These are phyloP conservation scores for Hypoxylon subgilvum DNA, from an alignment of 495 filamentous ascomycete genomes.

Conservation along the genomic window DNA sequence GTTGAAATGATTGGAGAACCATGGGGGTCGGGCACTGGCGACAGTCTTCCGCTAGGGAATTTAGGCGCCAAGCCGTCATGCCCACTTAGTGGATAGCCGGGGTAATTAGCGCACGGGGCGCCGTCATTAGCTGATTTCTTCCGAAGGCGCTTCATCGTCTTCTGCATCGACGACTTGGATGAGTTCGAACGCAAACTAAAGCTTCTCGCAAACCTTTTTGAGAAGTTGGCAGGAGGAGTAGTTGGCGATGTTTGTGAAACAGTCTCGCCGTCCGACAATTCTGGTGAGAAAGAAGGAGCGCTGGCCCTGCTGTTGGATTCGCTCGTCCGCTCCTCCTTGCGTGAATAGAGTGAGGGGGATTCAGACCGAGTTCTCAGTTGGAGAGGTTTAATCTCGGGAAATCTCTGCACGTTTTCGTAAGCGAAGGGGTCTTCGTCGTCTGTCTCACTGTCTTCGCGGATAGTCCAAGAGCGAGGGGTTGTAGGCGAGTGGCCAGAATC, in stretches of 20 bases:
- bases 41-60: conserved; percentile 31
- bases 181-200: conserved; percentile 47
- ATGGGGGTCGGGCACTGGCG: conserved; percentile 29
- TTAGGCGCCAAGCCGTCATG: conserved; percentile 33
- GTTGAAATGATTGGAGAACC: conserved; percentile 56
- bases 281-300: conserved; percentile 29
- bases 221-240: conserved; percentile 41
- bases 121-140: conserved; percentile 42
- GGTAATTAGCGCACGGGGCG: conserved; percentile 19
- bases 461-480: conserved; percentile 50
- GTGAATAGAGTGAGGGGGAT: conserved; percentile 35
- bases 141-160: conserved; percentile 42
- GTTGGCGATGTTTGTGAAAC: conserved; percentile 42
- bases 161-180: conserved; percentile 29
- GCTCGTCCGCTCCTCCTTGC: conserved; percentile 40
- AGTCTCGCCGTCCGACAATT: conserved; percentile 31
- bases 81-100: conserved; percentile 39
- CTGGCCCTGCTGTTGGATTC: conserved; percentile 41
- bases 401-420: conserved; percentile 44
- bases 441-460: conserved; percentile 51
- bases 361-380: conserved; percentile 30
- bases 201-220: conserved; percentile 45
- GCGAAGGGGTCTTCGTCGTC: conserved; percentile 38
- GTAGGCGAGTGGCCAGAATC: conserved; percentile 63
- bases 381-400: conserved; percentile 30